Conservation (phyloP, 1,139 yeast genomes). For the Pichia sorboxylosa region DNA sequence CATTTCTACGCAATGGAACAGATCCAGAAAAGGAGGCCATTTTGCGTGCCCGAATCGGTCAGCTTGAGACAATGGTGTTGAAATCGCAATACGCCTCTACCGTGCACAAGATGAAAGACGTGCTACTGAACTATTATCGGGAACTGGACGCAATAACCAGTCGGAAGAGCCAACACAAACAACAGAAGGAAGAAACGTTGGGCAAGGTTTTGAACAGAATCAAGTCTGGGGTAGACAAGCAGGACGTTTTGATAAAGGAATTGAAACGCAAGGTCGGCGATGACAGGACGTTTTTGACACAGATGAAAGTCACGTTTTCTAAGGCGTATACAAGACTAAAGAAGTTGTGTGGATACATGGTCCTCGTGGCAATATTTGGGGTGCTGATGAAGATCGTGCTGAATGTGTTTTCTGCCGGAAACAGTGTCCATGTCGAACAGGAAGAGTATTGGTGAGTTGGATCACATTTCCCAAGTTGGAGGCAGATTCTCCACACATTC, state of each 20-base stretch:
- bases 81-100: constrained; percentile 2
- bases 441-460: constrained; percentile 4
- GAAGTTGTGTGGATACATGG: neutral
- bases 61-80: constrained; percentile 9
- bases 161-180: neutral
- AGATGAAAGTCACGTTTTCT: neutral
- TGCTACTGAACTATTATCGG: constrained; percentile 15
- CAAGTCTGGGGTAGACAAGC: constrained; percentile 10
- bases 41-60: constrained; percentile 10
- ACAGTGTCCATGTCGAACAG: neutral
- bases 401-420: neutral
- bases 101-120: constrained; percentile 13
- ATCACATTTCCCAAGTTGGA: constrained; percentile 17
- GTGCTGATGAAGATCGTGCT: constrained; percentile 1
- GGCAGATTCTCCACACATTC: constrained; percentile 20
- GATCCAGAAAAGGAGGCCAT: constrained; percentile 10
- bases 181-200: neutral
- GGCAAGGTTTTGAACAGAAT: constrained; percentile 4
- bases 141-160: constrained; percentile 4
- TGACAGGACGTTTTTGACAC: neutral
- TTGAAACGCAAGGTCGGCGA: constrained; percentile 12
- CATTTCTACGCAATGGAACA: constrained; percentile 2
- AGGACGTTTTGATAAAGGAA: constrained; percentile 14
- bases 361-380: neutral
- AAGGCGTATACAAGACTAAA: neutral